These are phyloP conservation scores for Saussurea involucrata DNA, from an alignment of 129 eudicot species.

Conservation along the genomic window DNA sequence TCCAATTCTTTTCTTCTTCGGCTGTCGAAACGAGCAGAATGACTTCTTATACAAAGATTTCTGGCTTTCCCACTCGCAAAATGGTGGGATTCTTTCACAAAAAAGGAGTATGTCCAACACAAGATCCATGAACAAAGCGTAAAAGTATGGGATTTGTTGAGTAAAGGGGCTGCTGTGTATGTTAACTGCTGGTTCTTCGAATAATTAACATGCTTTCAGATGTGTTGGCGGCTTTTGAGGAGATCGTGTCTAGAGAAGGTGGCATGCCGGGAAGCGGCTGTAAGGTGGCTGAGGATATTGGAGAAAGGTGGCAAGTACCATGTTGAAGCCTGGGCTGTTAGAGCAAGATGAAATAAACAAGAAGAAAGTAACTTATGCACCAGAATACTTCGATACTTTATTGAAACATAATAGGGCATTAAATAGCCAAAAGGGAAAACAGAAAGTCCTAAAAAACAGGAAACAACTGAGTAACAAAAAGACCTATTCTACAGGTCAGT, in stretches of 20 bases:
- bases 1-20: constrained; percentile 85
- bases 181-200: constrained; percentile 93
- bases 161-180: constrained; percentile 74
- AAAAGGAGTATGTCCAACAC: constrained; percentile 85
- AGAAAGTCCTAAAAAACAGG: too few relatives aligned
- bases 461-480: too few relatives aligned
- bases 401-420: too few relatives aligned
- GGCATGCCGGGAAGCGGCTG: constrained; percentile 68
- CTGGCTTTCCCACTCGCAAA: constrained; percentile 60
- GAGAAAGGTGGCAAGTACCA: constrained; percentile 94
- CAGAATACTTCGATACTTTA: too few relatives aligned
- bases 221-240: constrained; percentile 77
- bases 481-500: too few relatives aligned
- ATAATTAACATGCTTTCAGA: constrained; percentile 83
- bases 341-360: too few relatives aligned
- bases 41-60: constrained; percentile 81
- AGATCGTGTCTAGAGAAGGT: constrained; percentile 58
- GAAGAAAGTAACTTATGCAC: too few relatives aligned
- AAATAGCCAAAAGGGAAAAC: too few relatives aligned
- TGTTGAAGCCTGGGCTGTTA: constrained; percentile 97
- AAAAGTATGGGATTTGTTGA: constrained; percentile 63
- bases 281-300: constrained; percentile 72
- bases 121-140: constrained; percentile 68
- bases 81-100: constrained; percentile 77
- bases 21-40: constrained; percentile 65